Conservation (phyloP, 306 rosid genomes). For the Malus sylvestris region DNA sequence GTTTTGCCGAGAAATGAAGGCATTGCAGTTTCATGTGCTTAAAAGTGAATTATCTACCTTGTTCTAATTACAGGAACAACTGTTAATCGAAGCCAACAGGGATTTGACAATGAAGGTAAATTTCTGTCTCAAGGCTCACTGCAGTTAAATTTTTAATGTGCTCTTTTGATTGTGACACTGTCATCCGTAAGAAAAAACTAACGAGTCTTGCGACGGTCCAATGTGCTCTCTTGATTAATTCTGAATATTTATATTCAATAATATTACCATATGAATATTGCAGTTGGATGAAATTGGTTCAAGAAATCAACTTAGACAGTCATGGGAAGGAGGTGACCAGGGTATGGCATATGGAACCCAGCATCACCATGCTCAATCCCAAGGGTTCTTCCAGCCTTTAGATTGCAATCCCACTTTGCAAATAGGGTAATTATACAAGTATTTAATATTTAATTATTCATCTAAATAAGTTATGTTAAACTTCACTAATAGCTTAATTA, state of each 20-base stretch:
- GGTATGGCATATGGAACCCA: conserved; percentile 56
- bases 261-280: not conserved
- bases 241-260: not conserved
- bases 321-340: conserved; percentile 66
- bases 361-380: conserved; percentile 50
- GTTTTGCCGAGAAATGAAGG: not conserved
- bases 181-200: not conserved
- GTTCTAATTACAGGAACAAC: conserved; percentile 53
- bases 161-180: not conserved
- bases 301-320: conserved; percentile 51
- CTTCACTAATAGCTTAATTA: not conserved
- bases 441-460: not conserved
- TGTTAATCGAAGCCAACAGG: conserved; percentile 76
- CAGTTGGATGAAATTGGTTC: conserved; percentile 80
- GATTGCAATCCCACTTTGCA: conserved; percentile 68
- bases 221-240: not conserved
- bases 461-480: not conserved
- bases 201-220: not conserved
- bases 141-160: not conserved
- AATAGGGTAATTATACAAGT: conserved; percentile 36
- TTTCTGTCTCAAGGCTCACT: not conserved
- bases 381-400: conserved; percentile 43
- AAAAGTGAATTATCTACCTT: not conserved
- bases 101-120: conserved; percentile 69
- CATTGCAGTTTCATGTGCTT: not conserved